These are phyloP conservation scores for Thermomyces lanuginosus DNA, from an alignment of 2,329 filamentous ascomycete genomes.

Conservation along the genomic window DNA sequence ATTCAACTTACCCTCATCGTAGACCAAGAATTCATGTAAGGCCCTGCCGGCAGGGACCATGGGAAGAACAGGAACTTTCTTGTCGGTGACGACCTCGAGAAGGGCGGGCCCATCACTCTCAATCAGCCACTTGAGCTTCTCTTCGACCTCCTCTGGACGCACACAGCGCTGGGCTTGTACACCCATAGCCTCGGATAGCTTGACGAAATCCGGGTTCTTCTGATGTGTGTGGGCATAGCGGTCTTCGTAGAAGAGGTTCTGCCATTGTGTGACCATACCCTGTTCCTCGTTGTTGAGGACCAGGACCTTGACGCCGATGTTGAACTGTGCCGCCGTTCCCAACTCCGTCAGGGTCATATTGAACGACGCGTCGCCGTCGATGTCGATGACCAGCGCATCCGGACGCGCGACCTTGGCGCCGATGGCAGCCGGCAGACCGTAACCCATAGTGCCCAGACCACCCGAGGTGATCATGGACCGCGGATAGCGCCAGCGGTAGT, in stretches of 20 bases:
- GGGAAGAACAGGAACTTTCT: conserved; percentile 67
- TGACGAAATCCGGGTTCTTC: conserved; percentile 89
- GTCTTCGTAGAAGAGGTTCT: conserved; percentile 93
- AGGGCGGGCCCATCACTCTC: conserved; percentile 79
- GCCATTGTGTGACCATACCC: conserved; percentile 98
- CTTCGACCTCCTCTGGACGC: conserved; percentile 61
- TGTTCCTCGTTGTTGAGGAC: conserved; percentile 95
- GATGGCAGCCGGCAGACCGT: conserved; percentile 82
- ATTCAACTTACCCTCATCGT: conserved; percentile 51
- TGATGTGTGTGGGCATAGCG: conserved; percentile 86
- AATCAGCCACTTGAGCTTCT: conserved; percentile 74
- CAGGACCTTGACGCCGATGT: conserved; percentile 90
- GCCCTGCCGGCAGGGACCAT: conserved; percentile 85
- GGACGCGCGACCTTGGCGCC: conserved; percentile 77
- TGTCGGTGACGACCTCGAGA: conserved; percentile 79
- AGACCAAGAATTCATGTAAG: conserved; percentile 85
- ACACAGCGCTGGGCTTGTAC: conserved; percentile 56
- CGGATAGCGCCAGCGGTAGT: conserved; percentile 86
- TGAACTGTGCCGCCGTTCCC: conserved; percentile 82
- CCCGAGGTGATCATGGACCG: conserved; percentile 93
- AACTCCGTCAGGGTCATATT: conserved; percentile 97
- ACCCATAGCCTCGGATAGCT: conserved; percentile 80
- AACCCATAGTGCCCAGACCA: conserved; percentile 92
- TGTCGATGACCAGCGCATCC: conserved; percentile 79
- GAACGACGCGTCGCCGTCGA: conserved; percentile 97